Conservation (phyloP, 1,284 basidiomycete species). For the Takashimella tepidaria region DNA sequence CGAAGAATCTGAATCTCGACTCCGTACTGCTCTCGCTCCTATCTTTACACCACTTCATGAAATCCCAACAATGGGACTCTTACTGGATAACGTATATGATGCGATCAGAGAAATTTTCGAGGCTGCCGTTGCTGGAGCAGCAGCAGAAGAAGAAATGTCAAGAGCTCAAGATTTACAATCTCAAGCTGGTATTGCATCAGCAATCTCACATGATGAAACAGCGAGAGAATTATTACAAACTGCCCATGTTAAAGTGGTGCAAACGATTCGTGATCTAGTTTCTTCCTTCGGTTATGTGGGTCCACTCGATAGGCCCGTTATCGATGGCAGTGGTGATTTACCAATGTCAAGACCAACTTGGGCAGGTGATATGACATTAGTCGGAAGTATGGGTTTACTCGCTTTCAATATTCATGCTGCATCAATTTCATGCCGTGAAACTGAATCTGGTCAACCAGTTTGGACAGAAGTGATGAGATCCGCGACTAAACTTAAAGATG, state of each 20-base stretch:
- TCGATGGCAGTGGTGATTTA: conserved; percentile 19
- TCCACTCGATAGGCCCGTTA: conserved; percentile 22
- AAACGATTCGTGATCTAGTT: conserved; percentile 32
- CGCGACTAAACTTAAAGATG: conserved; percentile 32
- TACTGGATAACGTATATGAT: conserved; percentile 33
- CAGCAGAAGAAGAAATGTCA: conserved; percentile 38
- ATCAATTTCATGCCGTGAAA: conserved; percentile 17
- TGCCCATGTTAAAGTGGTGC: conserved; percentile 20
- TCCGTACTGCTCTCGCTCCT: conserved; percentile 16
- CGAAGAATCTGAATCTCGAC: conserved; percentile 8
- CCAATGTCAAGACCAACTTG: conserved; percentile 32
- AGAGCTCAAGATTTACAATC: conserved; percentile 25
- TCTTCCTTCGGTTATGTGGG: conserved; percentile 42
- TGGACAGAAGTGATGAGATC: conserved; percentile 38
- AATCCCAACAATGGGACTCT: conserved; percentile 18
- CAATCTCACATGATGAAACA: conserved; percentile 27
- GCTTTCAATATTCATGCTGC: conserved; percentile 29
- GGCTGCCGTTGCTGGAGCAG: conserved; percentile 35
- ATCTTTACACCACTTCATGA: conserved; percentile 5
- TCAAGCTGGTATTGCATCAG: conserved; percentile 20
- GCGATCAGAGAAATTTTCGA: conserved; percentile 37
- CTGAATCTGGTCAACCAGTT: conserved; percentile 25
- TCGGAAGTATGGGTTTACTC: conserved; percentile 36
- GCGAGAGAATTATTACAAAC: conserved; percentile 22
- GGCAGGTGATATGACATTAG: conserved; percentile 33